phyloP scores from a whole-genome alignment of 2,329 filamentous ascomycete genomes.

The Neopestalotiopsis sp. region DNA sequence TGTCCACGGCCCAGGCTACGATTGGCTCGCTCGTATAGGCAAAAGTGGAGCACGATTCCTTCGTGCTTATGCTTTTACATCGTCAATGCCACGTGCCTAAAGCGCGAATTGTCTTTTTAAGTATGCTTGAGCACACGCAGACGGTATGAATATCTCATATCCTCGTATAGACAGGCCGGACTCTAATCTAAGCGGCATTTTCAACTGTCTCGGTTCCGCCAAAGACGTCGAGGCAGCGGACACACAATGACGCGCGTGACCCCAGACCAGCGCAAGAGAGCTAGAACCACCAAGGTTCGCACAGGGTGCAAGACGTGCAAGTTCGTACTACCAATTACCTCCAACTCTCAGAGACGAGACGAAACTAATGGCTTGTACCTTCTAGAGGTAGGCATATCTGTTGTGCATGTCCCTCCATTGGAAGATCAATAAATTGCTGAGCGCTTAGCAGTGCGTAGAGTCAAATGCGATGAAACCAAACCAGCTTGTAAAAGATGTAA shows the following conservation, averaged over 20 bases:
- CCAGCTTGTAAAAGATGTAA: neutral
- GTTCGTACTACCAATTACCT: neutral
- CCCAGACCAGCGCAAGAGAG: neutral
- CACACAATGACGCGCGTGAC: slow-evolving; percentile 1
- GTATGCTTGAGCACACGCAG: neutral
- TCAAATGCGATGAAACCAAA: slow-evolving; percentile 11
- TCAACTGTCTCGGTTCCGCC: neutral
- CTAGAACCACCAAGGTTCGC: neutral
- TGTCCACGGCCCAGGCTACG: neutral
- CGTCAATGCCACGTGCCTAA: neutral
- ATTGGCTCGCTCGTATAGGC: slow-evolving; percentile 7
- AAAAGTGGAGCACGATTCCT: neutral
- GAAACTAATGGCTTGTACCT: neutral
- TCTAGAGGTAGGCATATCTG: neutral
- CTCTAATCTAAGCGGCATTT: neutral
- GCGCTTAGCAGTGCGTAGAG: neutral
- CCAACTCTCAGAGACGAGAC: neutral
- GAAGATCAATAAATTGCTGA: neutral
- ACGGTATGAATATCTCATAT: neutral
- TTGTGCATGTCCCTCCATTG: neutral
- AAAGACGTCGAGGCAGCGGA: neutral
- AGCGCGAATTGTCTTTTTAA: neutral
- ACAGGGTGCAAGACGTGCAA: slow-evolving; percentile 1
- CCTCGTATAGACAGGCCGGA: neutral
- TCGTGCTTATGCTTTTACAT: neutral